A percentile compares a stretch with the other conserved stretches of the same genome.
These are phyloP conservation scores for Pyrus hybrid DNA, from an alignment of 331 rosid genomes.

Conservation along the genomic window DNA sequence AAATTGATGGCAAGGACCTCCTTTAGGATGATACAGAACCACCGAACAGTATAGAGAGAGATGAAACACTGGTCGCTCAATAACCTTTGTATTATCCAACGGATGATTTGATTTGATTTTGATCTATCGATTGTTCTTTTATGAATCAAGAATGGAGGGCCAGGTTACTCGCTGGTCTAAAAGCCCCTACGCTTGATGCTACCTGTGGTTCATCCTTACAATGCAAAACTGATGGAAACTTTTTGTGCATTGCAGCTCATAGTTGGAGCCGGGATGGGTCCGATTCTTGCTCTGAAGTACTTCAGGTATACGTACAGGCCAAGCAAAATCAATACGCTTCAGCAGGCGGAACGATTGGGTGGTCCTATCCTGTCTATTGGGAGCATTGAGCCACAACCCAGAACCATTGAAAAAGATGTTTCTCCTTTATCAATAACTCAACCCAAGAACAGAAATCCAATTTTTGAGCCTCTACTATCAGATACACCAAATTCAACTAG, in stretches of 20 bases:
- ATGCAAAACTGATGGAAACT: constrained; percentile 2
- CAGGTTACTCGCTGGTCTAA: no score
- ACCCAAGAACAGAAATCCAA: constrained; percentile 74
- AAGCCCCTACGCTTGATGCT: no score
- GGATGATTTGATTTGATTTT: not conserved
- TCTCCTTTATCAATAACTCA: constrained; percentile 59
- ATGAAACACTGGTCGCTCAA: not conserved
- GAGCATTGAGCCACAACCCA: constrained; percentile 69
- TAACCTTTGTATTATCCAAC: not conserved
- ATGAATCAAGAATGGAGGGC: not conserved
- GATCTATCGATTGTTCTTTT: not conserved
- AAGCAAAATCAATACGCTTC: constrained; percentile 80
- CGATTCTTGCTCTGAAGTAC: constrained; percentile 78
- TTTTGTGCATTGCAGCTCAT: constrained; percentile 47
- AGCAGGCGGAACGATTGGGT: constrained; percentile 87
- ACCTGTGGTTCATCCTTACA: no score
- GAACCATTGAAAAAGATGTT: constrained; percentile 55
- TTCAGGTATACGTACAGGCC: constrained; percentile 75
- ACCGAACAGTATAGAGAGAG: not conserved
- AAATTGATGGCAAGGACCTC: no score
- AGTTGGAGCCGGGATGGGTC: constrained; percentile 85
- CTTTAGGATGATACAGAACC: not conserved
- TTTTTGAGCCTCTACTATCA: constrained; percentile 71
- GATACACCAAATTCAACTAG: constrained; percentile 78
- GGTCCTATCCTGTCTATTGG: constrained; percentile 78